Evolutionary conservation across 805 yeast genomes (phyloP), one percentile per base, ranked within the genome.

Genomic region (Cyberlindnera bimundalis): DNA sequence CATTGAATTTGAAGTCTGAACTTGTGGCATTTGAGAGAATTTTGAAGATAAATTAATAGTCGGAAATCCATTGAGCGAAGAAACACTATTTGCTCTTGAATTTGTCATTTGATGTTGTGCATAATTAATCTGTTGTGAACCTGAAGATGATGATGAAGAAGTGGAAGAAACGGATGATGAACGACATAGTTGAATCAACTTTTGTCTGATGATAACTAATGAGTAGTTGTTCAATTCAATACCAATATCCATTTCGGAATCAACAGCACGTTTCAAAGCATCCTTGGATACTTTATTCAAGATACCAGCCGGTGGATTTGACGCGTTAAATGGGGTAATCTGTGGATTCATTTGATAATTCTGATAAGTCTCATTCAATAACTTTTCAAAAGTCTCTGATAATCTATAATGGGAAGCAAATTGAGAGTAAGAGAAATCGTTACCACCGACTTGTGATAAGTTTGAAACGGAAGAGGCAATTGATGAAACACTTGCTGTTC

Each of bases 291-390:
- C 81, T 39, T 70, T 68, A 30, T 78, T 77, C 16, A 80, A 67
- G 4, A 82, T 70, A 1, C 88, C 88, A 1, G 81, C 70, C 0
- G 89, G 88, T 7, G 88, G 89, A 52, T 74, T 73, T 30, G 67
- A 57, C 14, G 76, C 73, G 47, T 80, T 80, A 54, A 82, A 82
- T 0, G 90, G 90, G 0, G 90, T 81, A 7, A 71, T 66, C 25
- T 77, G 74, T 6, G 89, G 88, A 51, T 73, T 77, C 35, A 67
- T 67, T 13, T 74, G 70, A 41, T 74, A 66, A 8, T 62, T 52
- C 37, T 73, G 74, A 51, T 79, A 79, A 5, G 68, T 64, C 29
- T 66, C 67, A 50, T 69, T 52, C 18, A 81, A 58, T 12, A 73
- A 52, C 17, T 61, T 64, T 48, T 78, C 77, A 47, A 76, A 76